Percentiles rank a stretch among this genome's conserved stretches.
Conservation (phyloP, 441 rosid genomes). For the Eruca vesicaria region DNA sequence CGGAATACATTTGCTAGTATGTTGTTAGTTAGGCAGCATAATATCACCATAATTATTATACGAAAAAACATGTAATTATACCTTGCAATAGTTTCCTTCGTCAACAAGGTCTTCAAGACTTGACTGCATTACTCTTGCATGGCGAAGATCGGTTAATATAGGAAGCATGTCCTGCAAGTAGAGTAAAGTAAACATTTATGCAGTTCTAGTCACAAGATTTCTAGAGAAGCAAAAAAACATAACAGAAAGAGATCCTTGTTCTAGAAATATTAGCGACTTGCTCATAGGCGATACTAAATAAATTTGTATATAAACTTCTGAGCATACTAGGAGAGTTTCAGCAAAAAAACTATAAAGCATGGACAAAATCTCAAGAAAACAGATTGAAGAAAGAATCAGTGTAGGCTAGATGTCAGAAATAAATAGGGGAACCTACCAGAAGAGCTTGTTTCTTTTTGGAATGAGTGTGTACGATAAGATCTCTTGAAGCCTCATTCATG, state of each 20-base stretch:
- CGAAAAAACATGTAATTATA: conserved; percentile 1
- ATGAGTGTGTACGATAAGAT: conserved; percentile 88
- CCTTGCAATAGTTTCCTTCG: conserved; percentile 96
- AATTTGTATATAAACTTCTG: conserved; percentile 1
- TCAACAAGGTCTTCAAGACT: conserved; percentile 87
- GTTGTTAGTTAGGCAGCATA: conserved; percentile 16
- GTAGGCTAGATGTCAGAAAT: conserved; percentile 1
- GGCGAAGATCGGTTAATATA: conserved; percentile 68
- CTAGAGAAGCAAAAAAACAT: conserved; percentile 2
- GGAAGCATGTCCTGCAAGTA: conserved; percentile 84
- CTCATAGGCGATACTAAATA: background rate
- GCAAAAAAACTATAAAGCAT: conserved; percentile 6
- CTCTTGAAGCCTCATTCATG: conserved; percentile 93
- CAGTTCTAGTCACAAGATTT: background rate
- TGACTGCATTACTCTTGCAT: conserved; percentile 78
- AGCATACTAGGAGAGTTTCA: background rate
- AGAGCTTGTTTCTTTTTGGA: conserved; percentile 95
- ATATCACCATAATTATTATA: background rate
- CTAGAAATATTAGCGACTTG: background rate
- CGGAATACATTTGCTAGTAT: conserved; percentile 17
- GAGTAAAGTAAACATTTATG: conserved; percentile 20
- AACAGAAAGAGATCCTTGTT: background rate
- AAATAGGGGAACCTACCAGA: conserved; percentile 50
- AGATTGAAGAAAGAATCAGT: background rate
- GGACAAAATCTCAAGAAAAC: background rate